Conservation (phyloP, 345 rosid species). For the Abelmoschus esculentus region DNA sequence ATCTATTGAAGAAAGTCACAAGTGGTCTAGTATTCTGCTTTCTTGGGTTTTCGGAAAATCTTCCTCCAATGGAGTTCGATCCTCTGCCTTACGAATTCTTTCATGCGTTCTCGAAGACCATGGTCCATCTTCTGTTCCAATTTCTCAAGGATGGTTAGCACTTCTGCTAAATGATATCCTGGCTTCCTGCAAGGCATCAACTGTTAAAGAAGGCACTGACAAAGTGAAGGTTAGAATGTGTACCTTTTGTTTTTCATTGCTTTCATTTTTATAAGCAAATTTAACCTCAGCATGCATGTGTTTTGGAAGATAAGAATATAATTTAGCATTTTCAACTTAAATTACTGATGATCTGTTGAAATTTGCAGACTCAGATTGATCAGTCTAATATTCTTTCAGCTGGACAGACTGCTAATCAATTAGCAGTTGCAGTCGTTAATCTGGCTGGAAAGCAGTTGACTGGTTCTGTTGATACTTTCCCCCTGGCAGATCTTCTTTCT, state of each 20-base stretch:
- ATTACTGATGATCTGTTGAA: constrained; percentile 3
- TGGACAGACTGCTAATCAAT: constrained; percentile 56
- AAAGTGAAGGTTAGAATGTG: constrained; percentile 53
- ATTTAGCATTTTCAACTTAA: constrained; percentile 4
- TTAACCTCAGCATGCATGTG: neutral
- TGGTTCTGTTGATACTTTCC: constrained; percentile 46
- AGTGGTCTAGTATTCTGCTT: constrained; percentile 81
- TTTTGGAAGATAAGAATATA: neutral
- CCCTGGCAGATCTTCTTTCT: constrained; percentile 77
- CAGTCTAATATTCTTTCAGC: constrained; percentile 62
- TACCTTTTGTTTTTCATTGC: constrained; percentile 5
- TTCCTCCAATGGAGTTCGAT: constrained; percentile 49
- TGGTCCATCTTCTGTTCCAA: constrained; percentile 63
- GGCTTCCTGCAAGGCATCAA: constrained; percentile 41
- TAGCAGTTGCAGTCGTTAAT: constrained; percentile 75
- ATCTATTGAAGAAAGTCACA: constrained; percentile 86
- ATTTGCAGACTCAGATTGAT: constrained; percentile 66
- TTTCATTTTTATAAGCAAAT: neutral
- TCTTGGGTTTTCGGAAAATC: constrained; percentile 66
- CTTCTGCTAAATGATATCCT: constrained; percentile 59
- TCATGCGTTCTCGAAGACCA: constrained; percentile 72
- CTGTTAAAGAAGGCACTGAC: constrained; percentile 47
- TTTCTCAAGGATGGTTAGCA: constrained; percentile 97
- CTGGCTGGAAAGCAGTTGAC: constrained; percentile 61
- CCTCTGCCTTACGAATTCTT: constrained; percentile 73